phyloP scores from a whole-genome alignment of 306 rosid species.

The Ammopiptanthus mongolicus region DNA sequence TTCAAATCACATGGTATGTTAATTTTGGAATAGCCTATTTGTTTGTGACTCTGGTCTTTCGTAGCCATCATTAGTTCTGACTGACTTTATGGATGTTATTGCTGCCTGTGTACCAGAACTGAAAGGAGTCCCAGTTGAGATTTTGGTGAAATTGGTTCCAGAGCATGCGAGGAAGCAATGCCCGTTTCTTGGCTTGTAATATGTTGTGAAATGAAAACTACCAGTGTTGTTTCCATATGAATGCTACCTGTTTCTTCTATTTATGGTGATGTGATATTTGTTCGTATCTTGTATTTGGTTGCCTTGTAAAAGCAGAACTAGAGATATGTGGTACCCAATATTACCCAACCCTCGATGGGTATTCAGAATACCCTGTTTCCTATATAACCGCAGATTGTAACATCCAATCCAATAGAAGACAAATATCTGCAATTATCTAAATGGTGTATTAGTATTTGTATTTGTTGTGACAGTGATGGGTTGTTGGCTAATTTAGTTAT shows the following conservation, averaged over 20 bases:
- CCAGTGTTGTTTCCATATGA: slow-evolving; percentile 33
- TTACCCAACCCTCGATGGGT: slow-evolving; percentile 47
- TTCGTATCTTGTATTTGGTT: slow-evolving; percentile 45
- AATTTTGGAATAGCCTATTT: neutral
- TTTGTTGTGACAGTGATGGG: slow-evolving; percentile 30
- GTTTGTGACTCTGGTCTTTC: neutral
- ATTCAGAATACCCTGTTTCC: slow-evolving; percentile 40
- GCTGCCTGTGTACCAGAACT: slow-evolving; percentile 47
- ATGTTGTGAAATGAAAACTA: slow-evolving; percentile 32
- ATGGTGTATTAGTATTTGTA: slow-evolving; percentile 39
- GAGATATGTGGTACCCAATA: slow-evolving; percentile 42
- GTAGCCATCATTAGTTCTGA: neutral
- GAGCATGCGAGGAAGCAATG: slow-evolving; percentile 96
- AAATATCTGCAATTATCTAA: slow-evolving; percentile 36
- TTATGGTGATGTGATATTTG: slow-evolving; percentile 32
- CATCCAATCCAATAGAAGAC: slow-evolving; percentile 44
- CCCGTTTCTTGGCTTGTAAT: slow-evolving; percentile 69
- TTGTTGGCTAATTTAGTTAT: slow-evolving; percentile 25
- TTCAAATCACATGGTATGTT: slow-evolving; percentile 84
- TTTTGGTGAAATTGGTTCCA: slow-evolving; percentile 79
- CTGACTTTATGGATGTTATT: slow-evolving; percentile 6
- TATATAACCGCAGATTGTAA: slow-evolving; percentile 43
- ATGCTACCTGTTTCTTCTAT: slow-evolving; percentile 31
- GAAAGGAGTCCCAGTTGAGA: slow-evolving; percentile 76
- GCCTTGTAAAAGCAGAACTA: slow-evolving; percentile 52